A percentile compares a stretch with the other conserved stretches of the same genome.
These are phyloP conservation scores for Verbascum thapsus DNA, from an alignment of 257 asterid genomes.

Conservation along the genomic window DNA sequence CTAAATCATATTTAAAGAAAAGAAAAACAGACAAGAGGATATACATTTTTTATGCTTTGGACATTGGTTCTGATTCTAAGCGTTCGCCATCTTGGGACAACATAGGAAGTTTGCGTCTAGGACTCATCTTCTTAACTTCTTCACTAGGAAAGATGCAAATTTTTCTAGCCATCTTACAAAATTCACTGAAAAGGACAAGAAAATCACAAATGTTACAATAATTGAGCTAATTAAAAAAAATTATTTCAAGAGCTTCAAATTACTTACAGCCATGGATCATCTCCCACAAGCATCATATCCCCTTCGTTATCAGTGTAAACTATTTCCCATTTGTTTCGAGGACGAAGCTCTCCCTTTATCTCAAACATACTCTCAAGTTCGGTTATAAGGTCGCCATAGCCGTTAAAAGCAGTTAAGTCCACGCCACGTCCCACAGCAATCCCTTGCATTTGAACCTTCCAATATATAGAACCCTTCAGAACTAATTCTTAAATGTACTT, in stretches of 20 bases:
- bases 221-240: neutral
- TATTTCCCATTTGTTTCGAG: constrained; percentile 69
- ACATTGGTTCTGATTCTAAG: constrained; percentile 51
- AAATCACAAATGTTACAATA: too few species aligned
- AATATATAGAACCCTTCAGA: too few species aligned
- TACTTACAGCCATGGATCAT: constrained; percentile 83
- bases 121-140: constrained; percentile 86
- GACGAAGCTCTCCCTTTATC: constrained; percentile 70
- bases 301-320: constrained; percentile 78
- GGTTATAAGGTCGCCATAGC: constrained; percentile 59
- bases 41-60: constrained; percentile 51
- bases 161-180: constrained; percentile 65
- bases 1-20: constrained; percentile 27
- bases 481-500: too few species aligned
- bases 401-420: constrained; percentile 56
- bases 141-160: constrained; percentile 68
- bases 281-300: constrained; percentile 88
- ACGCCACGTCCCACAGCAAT: constrained; percentile 77
- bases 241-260: neutral
- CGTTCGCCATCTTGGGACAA: constrained; percentile 57
- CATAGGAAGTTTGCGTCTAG: too few species aligned
- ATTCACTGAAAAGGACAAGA: constrained; percentile 58
- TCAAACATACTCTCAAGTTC: constrained; percentile 73
- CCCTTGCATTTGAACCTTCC: constrained; percentile 91
- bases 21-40: constrained; percentile 23